Evolutionary conservation across 306 rosid species (phyloP).

Genomic region (Glycine latifolia): DNA sequence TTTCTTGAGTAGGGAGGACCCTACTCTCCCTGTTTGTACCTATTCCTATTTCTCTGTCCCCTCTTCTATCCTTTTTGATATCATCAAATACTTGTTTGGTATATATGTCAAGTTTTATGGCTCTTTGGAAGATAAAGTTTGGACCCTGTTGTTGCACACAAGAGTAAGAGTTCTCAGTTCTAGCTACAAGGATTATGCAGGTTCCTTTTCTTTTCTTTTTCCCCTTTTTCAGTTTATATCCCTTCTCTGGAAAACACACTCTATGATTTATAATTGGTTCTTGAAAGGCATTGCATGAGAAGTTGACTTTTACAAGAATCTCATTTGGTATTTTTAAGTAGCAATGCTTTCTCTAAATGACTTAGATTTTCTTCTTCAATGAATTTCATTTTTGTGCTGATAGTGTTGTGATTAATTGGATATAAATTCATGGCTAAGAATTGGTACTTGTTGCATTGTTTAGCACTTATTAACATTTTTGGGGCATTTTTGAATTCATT

Average conservation of each 20-base stretch:
- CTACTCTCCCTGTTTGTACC: slow-evolving; percentile 52
- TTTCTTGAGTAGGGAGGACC: slow-evolving; percentile 49
- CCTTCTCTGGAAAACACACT: slow-evolving; percentile 36
- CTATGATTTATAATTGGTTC: slow-evolving; percentile 6
- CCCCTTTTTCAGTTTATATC: slow-evolving; percentile 32
- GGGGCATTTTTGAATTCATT: background rate
- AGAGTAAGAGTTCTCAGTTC: slow-evolving; percentile 39
- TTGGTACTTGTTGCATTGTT: slow-evolving; percentile 31
- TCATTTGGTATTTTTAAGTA: slow-evolving; percentile 55
- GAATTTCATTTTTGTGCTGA: slow-evolving; percentile 36
- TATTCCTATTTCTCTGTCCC: slow-evolving; percentile 53
- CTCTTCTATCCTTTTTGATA: slow-evolving; percentile 41
- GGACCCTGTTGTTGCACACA: slow-evolving; percentile 42
- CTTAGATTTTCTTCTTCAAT: slow-evolving; percentile 42
- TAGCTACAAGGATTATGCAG: slow-evolving; percentile 54
- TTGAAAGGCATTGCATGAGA: slow-evolving; percentile 41
- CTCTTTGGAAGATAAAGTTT: slow-evolving; percentile 42
- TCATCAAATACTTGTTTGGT: slow-evolving; percentile 45
- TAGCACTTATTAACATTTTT: background rate
- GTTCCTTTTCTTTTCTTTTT: slow-evolving; percentile 32
- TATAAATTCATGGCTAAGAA: slow-evolving; percentile 20
- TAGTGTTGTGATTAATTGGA: slow-evolving; percentile 25
- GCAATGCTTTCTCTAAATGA: slow-evolving; percentile 45
- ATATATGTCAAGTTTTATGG: slow-evolving; percentile 32
- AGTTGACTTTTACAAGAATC: slow-evolving; percentile 64